phyloP scores from a whole-genome alignment of 2,329 filamentous ascomycete genomes.

The Fusarium papillatum region DNA sequence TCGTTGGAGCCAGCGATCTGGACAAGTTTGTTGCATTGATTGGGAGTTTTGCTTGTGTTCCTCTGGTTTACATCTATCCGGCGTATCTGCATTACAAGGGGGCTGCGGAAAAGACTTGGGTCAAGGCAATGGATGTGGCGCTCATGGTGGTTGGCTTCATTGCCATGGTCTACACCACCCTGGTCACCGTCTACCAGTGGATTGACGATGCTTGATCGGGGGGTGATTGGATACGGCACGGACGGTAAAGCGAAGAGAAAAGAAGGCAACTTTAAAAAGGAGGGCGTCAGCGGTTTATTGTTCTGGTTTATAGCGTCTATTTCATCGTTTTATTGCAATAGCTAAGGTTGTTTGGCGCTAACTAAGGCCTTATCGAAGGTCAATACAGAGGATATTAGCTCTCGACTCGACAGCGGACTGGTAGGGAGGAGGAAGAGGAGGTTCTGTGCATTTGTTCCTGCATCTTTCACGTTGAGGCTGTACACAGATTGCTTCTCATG shows the following conservation, averaged over 20 bases:
- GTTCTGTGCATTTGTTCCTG: constrained; percentile 15
- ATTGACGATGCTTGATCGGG: constrained; percentile 38
- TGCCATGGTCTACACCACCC: constrained; percentile 80
- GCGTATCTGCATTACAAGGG: constrained; percentile 78
- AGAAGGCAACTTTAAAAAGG: constrained; percentile 34
- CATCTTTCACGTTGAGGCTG: constrained; percentile 2
- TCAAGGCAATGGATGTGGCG: constrained; percentile 70
- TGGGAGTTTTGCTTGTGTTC: constrained; percentile 80
- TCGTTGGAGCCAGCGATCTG: constrained; percentile 75
- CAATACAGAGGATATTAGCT: constrained; percentile 6
- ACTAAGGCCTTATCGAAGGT: neutral
- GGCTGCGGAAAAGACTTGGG: constrained; percentile 68
- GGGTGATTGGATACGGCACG: neutral
- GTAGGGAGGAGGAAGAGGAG: neutral
- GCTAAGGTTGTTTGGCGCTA: constrained; percentile 4
- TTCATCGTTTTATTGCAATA: neutral
- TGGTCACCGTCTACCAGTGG: constrained; percentile 65
- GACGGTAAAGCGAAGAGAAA: constrained; percentile 12
- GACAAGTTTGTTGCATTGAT: constrained; percentile 83
- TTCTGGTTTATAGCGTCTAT: constrained; percentile 9
- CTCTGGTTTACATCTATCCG: constrained; percentile 83
- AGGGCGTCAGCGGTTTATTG: neutral
- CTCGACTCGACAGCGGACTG: constrained; percentile 1
- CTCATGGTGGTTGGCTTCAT: constrained; percentile 74
- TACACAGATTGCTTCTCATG: constrained; percentile 17